A percentile compares a stretch with the other conserved stretches of the same genome.
Conservation (phyloP, 208 protist genomes). For the Crithidia fasciculata region DNA sequence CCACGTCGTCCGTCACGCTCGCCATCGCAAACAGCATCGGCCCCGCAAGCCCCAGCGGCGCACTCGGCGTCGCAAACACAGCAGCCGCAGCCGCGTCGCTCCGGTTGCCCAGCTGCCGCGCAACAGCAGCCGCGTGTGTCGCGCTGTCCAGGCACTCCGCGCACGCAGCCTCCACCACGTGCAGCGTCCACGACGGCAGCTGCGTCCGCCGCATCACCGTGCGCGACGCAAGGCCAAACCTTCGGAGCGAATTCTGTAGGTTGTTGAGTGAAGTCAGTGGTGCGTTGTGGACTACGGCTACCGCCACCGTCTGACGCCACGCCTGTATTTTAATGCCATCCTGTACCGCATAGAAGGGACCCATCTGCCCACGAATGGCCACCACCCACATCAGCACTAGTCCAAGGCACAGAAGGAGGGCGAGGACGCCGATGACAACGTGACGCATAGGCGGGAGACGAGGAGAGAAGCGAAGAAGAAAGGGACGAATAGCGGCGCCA, state of each 20-base stretch:
- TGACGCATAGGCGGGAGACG: no score
- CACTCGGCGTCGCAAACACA: conserved; percentile 12
- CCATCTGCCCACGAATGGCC: neutral
- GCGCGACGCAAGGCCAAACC: neutral
- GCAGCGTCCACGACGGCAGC: neutral
- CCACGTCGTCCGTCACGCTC: conserved; percentile 30
- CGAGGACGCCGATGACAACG: no score
- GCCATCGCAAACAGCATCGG: conserved; percentile 24
- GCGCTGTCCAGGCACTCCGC: conserved; percentile 8
- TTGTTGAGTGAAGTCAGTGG: neutral
- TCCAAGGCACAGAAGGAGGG: no score
- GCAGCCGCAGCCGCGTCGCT: neutral
- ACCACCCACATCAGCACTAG: neutral
- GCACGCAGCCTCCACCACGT: neutral
- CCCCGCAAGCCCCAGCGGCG: conserved; percentile 17
- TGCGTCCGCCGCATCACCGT: neutral
- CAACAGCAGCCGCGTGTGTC: conserved; percentile 4
- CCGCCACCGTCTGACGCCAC: neutral
- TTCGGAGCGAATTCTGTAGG: neutral
- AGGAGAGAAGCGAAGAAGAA: no score
- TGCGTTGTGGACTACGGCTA: neutral
- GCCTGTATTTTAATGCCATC: neutral
- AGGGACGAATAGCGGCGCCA: no score
- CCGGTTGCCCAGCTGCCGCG: neutral
- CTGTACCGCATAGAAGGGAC: neutral